phyloP scores from a whole-genome alignment of 805 yeast species.

The Nadsonia fulvescens region DNA sequence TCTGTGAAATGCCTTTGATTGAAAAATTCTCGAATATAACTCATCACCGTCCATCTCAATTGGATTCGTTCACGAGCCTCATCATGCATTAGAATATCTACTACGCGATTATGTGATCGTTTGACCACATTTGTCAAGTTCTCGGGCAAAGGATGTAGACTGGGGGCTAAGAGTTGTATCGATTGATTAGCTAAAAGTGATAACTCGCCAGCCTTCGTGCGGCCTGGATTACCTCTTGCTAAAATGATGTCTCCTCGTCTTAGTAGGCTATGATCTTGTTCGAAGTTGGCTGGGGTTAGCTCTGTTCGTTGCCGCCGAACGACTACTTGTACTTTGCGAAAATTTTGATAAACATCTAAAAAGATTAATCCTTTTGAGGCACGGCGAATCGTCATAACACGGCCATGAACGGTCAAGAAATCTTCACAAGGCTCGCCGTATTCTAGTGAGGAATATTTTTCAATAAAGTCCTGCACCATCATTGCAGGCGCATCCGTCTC shows the following conservation, averaged over 20 bases:
- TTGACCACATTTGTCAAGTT: conserved; percentile 25
- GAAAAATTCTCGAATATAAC: conserved; percentile 39
- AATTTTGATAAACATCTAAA: conserved; percentile 51
- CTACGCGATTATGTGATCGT: conserved; percentile 48
- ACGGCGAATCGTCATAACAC: conserved; percentile 36
- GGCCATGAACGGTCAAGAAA: conserved; percentile 30
- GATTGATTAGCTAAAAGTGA: conserved; percentile 42
- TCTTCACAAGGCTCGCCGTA: conserved; percentile 1
- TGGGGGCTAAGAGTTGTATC: conserved; percentile 41
- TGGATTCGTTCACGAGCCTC: conserved; percentile 28
- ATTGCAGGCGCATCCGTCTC: not conserved
- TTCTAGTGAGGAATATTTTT: conserved; percentile 1
- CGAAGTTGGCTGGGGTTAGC: conserved; percentile 26
- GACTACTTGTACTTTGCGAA: conserved; percentile 38
- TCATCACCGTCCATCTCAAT: conserved; percentile 37
- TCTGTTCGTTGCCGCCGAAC: conserved; percentile 33
- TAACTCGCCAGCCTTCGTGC: conserved; percentile 62
- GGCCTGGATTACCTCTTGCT: conserved; percentile 52
- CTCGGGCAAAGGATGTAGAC: conserved; percentile 56
- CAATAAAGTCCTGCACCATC: conserved; percentile 6
- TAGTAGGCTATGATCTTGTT: conserved; percentile 21
- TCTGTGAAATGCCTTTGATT: conserved; percentile 43
- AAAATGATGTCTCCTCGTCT: conserved; percentile 58
- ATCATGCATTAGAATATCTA: conserved; percentile 51
- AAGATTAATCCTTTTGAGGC: conserved; percentile 57